These are phyloP conservation scores for Trichophaea hybrida DNA, from an alignment of 2,329 filamentous ascomycete genomes.

Conservation along the genomic window DNA sequence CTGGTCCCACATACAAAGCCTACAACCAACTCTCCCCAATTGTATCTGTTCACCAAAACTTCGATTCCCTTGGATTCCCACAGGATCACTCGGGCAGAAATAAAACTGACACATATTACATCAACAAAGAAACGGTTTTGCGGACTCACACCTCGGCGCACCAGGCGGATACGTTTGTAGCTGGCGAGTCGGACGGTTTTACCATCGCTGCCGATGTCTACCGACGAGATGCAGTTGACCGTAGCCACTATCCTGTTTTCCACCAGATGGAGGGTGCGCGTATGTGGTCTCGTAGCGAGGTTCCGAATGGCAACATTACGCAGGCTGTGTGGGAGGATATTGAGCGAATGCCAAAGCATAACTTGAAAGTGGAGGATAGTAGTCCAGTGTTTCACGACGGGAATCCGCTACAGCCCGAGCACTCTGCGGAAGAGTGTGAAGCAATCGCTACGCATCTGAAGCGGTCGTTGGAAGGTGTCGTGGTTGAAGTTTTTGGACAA, in stretches of 20 bases:
- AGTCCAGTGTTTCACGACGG: conserved; percentile 60
- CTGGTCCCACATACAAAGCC: conserved; percentile 53
- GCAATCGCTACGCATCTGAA: conserved; percentile 78
- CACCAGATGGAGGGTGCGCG: conserved; percentile 97
- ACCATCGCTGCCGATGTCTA: conserved; percentile 92
- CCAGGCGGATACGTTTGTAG: conserved; percentile 66
- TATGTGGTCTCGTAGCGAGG: conserved; percentile 63
- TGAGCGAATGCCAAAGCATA: conserved; percentile 49
- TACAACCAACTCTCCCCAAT: conserved; percentile 71
- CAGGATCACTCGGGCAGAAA: conserved; percentile 74
- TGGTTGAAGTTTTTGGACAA: conserved; percentile 62
- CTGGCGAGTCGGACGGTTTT: conserved; percentile 61
- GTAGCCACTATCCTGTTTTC: conserved; percentile 90
- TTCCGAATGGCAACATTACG: conserved; percentile 44
- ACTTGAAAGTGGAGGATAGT: conserved; percentile 66
- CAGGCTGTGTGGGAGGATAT: conserved; percentile 52
- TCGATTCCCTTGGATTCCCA: conserved; percentile 91
- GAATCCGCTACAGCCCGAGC: conserved; percentile 69
- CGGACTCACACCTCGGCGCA: conserved; percentile 92
- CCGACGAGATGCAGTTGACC: conserved; percentile 83
- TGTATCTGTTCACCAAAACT: conserved; percentile 75
- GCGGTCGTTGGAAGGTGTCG: conserved; percentile 73
- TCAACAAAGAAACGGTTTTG: conserved; percentile 70
- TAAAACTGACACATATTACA: conserved; percentile 86
- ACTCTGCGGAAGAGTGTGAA: conserved; percentile 62